phyloP scores from a whole-genome alignment of 2,329 filamentous ascomycete genomes.

The Penicillium sp. region DNA sequence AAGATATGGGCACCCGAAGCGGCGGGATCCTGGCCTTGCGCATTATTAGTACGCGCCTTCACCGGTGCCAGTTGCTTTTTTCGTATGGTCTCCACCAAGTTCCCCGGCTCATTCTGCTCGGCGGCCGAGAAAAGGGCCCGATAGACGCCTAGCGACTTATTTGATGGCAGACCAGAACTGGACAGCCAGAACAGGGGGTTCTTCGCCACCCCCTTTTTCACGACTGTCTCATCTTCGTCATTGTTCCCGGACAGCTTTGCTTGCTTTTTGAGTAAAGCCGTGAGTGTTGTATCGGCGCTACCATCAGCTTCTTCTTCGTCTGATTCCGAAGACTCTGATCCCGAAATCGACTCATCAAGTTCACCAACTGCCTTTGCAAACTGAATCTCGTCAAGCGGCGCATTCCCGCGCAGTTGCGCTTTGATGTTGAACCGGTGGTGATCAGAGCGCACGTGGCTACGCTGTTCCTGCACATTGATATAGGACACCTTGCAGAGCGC shows the following conservation, averaged over 20 bases:
- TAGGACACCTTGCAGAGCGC: slow-evolving; percentile 76
- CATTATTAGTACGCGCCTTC: slow-evolving; percentile 39
- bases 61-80: slow-evolving; percentile 75
- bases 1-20: slow-evolving; percentile 77
- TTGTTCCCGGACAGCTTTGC: slow-evolving; percentile 63
- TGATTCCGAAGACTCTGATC: slow-evolving; percentile 66
- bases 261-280: slow-evolving; percentile 77
- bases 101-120: slow-evolving; percentile 66
- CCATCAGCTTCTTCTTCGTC: slow-evolving; percentile 62
- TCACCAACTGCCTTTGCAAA: slow-evolving; percentile 85
- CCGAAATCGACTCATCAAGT: slow-evolving; percentile 89
- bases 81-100: slow-evolving; percentile 67
- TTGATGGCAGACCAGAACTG: slow-evolving; percentile 71
- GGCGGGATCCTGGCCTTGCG: slow-evolving; percentile 44
- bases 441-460: slow-evolving; percentile 84
- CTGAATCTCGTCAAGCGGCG: slow-evolving; percentile 72
- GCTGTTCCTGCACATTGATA: slow-evolving; percentile 73
- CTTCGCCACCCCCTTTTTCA: slow-evolving; percentile 60
- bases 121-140: slow-evolving; percentile 72
- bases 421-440: slow-evolving; percentile 94
- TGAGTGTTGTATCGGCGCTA: slow-evolving; percentile 57
- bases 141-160: slow-evolving; percentile 83
- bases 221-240: slow-evolving; percentile 50
- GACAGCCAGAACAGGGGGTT: slow-evolving; percentile 83
- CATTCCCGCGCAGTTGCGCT: slow-evolving; percentile 75